Evolutionary conservation across 2,329 filamentous ascomycete species (phyloP).

Genomic region (Fusarium concolor): DNA sequence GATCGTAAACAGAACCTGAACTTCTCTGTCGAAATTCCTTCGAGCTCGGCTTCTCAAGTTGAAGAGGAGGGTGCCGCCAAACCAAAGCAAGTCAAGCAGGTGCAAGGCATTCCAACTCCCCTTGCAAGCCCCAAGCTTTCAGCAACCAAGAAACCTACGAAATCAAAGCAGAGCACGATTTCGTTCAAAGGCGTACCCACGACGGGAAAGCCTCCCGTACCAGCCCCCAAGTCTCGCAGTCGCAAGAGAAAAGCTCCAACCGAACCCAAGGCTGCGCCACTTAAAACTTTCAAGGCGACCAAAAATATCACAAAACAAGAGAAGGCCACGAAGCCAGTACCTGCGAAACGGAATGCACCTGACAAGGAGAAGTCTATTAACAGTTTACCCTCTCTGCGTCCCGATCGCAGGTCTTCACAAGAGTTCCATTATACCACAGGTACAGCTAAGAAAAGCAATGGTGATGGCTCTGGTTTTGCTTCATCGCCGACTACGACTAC

Average conservation of each 20-base stretch:
- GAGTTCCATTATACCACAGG: conserved; percentile 13
- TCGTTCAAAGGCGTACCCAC: conserved; percentile 52
- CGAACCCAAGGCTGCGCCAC: conserved; percentile 57
- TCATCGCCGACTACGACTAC: conserved; percentile 36
- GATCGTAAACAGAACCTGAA: conserved; percentile 45
- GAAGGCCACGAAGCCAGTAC: conserved; percentile 36
- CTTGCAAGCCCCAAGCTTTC: conserved; percentile 65
- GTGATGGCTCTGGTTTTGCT: conserved; percentile 13
- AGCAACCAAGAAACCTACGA: conserved; percentile 55
- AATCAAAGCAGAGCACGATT: conserved; percentile 65
- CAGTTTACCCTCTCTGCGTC: conserved; percentile 44
- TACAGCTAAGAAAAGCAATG: conserved; percentile 29
- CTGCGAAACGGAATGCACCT: conserved; percentile 7
- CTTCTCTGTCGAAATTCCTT: conserved; percentile 48
- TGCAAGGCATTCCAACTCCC: conserved; percentile 68
- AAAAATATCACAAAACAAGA: conserved; percentile 36
- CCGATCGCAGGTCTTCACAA: conserved; percentile 7
- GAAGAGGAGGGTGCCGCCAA: conserved; percentile 49
- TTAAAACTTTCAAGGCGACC: conserved; percentile 48
- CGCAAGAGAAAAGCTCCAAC: conserved; percentile 51
- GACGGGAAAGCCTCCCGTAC: conserved; percentile 24
- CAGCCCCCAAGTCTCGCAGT: conserved; percentile 48
- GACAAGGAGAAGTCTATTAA: conserved; percentile 9
- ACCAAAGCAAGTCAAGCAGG: conserved; percentile 56
- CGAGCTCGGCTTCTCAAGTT: conserved; percentile 34